phyloP scores from a whole-genome alignment of 2,329 filamentous ascomycete species.

The Dothistroma pini region DNA sequence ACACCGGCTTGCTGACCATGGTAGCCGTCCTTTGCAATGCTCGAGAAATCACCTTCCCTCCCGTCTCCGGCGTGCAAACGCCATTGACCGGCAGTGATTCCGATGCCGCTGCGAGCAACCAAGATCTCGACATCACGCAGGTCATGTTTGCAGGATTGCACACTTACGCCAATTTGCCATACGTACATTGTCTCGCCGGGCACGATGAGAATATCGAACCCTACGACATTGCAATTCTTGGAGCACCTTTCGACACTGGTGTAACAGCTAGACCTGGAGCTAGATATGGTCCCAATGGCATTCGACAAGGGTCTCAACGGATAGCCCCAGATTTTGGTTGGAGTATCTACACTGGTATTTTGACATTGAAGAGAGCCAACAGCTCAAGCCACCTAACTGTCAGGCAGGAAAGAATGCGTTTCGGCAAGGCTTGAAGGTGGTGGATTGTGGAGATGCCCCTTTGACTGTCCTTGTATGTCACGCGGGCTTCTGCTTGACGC shows the following conservation, averaged over 20 bases:
- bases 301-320: slow-evolving; percentile 47
- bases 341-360: slow-evolving; percentile 49
- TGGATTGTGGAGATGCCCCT: slow-evolving; percentile 55
- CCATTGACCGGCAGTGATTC: slow-evolving; percentile 29
- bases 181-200: slow-evolving; percentile 44
- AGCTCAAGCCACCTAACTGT: not conserved
- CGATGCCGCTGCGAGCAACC: slow-evolving; percentile 3
- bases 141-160: slow-evolving; percentile 41
- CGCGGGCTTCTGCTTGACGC: not conserved
- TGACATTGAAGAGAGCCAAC: not conserved
- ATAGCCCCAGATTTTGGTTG: slow-evolving; percentile 43
- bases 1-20: not conserved
- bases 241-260: slow-evolving; percentile 67
- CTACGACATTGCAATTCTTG: slow-evolving; percentile 63
- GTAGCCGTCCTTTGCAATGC: slow-evolving; percentile 11
- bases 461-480: slow-evolving; percentile 35
- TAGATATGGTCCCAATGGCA: slow-evolving; percentile 53
- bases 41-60: slow-evolving; percentile 46
- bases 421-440: slow-evolving; percentile 48
- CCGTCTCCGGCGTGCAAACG: slow-evolving; percentile 36
- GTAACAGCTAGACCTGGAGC: slow-evolving; percentile 53
- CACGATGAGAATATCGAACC: slow-evolving; percentile 37
- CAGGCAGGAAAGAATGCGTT: slow-evolving; percentile 21
- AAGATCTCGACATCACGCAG: slow-evolving; percentile 24
- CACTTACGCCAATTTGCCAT: slow-evolving; percentile 48